Percentiles rank a stretch among this genome's conserved stretches.
Evolutionary conservation across 352 stramenopile species (phyloP).

Genomic region (Globisporangium uncinulatum): DNA sequence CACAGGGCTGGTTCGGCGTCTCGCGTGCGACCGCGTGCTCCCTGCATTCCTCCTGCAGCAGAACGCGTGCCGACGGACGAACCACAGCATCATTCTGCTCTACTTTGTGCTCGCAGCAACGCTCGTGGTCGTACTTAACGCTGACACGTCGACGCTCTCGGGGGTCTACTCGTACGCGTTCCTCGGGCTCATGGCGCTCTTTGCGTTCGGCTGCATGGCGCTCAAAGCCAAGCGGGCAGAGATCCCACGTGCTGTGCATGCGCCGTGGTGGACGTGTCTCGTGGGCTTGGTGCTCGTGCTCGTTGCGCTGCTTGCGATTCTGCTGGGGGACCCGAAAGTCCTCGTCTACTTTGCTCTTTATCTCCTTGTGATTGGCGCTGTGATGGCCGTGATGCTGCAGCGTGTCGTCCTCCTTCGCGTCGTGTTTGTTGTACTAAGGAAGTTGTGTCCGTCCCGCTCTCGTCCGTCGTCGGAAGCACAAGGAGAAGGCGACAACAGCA

Average conservation of each 20-base stretch:
- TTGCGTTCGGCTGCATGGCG: conserved; percentile 71
- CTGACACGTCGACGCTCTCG: conserved; percentile 61
- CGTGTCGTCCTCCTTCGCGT: no score
- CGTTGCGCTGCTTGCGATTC: conserved; percentile 17
- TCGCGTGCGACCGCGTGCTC: conserved; percentile 62
- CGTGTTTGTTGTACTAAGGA: no score
- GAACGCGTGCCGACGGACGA: conserved; percentile 62
- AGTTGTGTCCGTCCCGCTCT: no score
- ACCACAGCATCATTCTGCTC: conserved; percentile 67
- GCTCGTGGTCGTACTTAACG: conserved; percentile 65
- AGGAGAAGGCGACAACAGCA: no score
- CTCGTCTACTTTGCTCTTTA: no score
- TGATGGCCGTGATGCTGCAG: no score
- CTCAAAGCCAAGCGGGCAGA: conserved; percentile 80
- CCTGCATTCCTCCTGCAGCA: conserved; percentile 38
- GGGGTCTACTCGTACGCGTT: conserved; percentile 84
- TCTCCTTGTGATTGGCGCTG: no score
- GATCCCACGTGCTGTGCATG: no score
- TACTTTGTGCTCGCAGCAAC: conserved; percentile 62
- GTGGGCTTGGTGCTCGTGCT: no score
- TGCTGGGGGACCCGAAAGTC: no score
- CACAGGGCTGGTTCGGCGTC: conserved; percentile 62
- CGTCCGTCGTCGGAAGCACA: no score
- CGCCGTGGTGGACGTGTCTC: no score
- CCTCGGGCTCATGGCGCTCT: conserved; percentile 75